These are phyloP conservation scores for Paraphaeosphaeria sporulosa DNA, from an alignment of 2,329 filamentous ascomycete species.

Conservation along the genomic window DNA sequence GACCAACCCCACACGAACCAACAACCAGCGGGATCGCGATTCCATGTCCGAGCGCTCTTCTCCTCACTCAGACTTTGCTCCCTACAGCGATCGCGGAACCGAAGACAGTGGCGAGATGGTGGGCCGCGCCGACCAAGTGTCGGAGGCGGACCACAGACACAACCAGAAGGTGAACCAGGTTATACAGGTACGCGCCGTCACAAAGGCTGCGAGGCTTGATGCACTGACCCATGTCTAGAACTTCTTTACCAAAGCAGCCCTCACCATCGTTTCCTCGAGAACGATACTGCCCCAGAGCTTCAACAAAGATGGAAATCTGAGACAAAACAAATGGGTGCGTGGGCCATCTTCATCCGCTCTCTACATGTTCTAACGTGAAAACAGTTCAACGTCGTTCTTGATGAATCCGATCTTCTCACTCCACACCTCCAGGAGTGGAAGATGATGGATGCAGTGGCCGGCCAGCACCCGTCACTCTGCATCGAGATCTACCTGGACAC, in stretches of 20 bases:
- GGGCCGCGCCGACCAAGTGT: constrained; percentile 36
- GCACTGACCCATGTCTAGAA: constrained; percentile 66
- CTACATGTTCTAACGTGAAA: constrained; percentile 8
- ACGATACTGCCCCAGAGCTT: constrained; percentile 70
- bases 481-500: constrained; percentile 91
- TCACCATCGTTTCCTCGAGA: constrained; percentile 82
- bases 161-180: constrained; percentile 84
- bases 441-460: constrained; percentile 76
- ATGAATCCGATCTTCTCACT: constrained; percentile 87
- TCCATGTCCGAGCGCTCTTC: constrained; percentile 61
- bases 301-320: constrained; percentile 66
- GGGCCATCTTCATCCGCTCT: not conserved
- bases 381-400: constrained; percentile 93
- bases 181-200: constrained; percentile 72
- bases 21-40: constrained; percentile 83
- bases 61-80: constrained; percentile 60
- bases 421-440: constrained; percentile 86
- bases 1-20: constrained; percentile 73
- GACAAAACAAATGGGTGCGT: constrained; percentile 87
- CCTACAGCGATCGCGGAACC: constrained; percentile 58
- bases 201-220: not conserved
- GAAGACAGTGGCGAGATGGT: constrained; percentile 59
- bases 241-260: constrained; percentile 86
- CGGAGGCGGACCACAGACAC: constrained; percentile 43
- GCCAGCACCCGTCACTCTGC: constrained; percentile 80